These are phyloP conservation scores for Tubosaeta brunneosetosa DNA, from an alignment of 768 basidiomycete species.

Conservation along the genomic window DNA sequence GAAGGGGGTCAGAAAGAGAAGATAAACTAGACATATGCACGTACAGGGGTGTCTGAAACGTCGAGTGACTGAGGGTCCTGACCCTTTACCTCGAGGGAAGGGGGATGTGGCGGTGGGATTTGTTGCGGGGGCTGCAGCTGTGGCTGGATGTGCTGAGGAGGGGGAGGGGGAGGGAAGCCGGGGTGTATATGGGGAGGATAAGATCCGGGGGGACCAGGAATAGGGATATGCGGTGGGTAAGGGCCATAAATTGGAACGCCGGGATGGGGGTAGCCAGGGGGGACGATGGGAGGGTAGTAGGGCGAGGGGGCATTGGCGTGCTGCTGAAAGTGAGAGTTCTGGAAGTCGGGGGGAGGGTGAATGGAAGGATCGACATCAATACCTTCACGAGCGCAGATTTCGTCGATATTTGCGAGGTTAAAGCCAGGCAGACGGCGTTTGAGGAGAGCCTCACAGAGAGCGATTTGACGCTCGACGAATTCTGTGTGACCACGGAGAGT, in stretches of 20 bases:
- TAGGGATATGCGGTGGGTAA: constrained; percentile 40
- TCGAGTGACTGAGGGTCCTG: constrained; percentile 78
- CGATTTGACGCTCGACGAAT: constrained; percentile 73
- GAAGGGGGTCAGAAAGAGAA: constrained; percentile 7
- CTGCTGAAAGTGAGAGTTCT: constrained; percentile 33
- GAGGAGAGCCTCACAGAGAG: constrained; percentile 74
- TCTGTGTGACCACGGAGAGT: constrained; percentile 83
- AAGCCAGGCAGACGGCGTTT: constrained; percentile 70
- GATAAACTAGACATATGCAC: background rate
- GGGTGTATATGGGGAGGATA: constrained; percentile 61
- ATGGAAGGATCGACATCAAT: constrained; percentile 42
- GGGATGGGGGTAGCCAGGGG: constrained; percentile 44
- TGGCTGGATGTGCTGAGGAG: constrained; percentile 34
- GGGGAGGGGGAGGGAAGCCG: constrained; percentile 49
- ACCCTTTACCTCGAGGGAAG: constrained; percentile 51
- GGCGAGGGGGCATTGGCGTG: constrained; percentile 23
- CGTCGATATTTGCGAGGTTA: constrained; percentile 60
- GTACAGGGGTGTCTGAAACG: constrained; percentile 64
- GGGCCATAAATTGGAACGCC: constrained; percentile 39
- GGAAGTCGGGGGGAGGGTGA: constrained; percentile 28
- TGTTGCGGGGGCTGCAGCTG: constrained; percentile 25
- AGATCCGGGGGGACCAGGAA: constrained; percentile 35
- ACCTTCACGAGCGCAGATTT: constrained; percentile 59
- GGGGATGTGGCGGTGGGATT: constrained; percentile 11
- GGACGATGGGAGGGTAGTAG: constrained; percentile 35